Base-by-base conservation (phyloP, 257 asterid species). In the Handroanthus guayacan region DNA sequence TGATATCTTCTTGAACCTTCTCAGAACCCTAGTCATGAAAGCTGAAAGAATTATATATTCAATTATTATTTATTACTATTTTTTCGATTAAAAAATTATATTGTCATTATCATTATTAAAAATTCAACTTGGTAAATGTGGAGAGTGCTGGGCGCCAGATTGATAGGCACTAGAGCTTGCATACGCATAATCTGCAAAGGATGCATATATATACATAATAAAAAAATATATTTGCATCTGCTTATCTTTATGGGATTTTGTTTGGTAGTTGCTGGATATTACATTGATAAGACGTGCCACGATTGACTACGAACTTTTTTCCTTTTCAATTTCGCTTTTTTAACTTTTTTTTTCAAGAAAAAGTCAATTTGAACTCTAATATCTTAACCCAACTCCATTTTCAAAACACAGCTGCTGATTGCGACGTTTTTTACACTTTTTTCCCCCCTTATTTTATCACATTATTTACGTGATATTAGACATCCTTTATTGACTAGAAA, bases 311-410 rank as follows among this genome's bases (percentile, higher is more conserved):
- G 86, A 51, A 45, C 62, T 10, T 62, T 0, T 0, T 16, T n/a
- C 75, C 82, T 76, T 87, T 82, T 84, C 87, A 80, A 76, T n/a
- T 52, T 79, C 57, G 66, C 43, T 62, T 79, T 76, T 69, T 12
- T 10, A 2, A 17, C 36, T 7, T 51, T 45, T 18, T 18, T 62
- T 64, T 36, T 66, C 67, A 11, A 11, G 2, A 44, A 12, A 66
- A 79, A 65, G 65, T 75, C 69, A 71, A 79, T 47, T 71, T 66
- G 73, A 58, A 55, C 77, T 61, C 16, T n/a, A n/a, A 54, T 13
- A 3, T 61, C 82, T n/a, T 18, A 66, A 66, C 81, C 62, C 25
- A 48, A 60, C 47, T 58, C 31, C 3, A 18, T 47, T 18, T 10
- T 25, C 31, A 25, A 9, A 1, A 1, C 69, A 56, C 71, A 41